Percentiles rank a stretch among this genome's conserved stretches.
phyloP scores from a whole-genome alignment of 2,329 filamentous ascomycete genomes.

The Diplodia seriata region DNA sequence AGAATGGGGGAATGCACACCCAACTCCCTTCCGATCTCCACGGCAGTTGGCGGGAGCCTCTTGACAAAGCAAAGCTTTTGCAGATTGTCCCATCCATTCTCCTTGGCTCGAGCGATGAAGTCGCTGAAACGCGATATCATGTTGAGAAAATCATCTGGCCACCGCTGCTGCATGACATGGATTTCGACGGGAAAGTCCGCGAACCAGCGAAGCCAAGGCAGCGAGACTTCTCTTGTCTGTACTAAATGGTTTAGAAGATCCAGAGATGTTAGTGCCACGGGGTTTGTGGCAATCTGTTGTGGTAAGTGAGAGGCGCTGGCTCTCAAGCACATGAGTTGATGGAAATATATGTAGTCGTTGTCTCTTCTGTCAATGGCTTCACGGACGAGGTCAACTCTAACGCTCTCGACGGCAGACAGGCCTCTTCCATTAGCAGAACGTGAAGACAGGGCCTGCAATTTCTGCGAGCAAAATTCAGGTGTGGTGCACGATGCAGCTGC shows the following conservation, averaged over 20 bases:
- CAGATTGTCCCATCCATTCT: constrained; percentile 33
- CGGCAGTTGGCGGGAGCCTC: constrained; percentile 62
- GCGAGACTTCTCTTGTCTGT: not conserved
- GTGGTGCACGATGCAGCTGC: not conserved
- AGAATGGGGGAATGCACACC: constrained; percentile 59
- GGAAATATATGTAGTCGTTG: constrained; percentile 20
- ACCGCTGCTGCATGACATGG: constrained; percentile 39
- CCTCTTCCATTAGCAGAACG: not conserved
- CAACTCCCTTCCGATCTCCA: constrained; percentile 61
- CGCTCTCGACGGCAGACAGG: constrained; percentile 2
- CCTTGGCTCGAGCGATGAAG: constrained; percentile 52
- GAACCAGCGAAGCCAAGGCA: constrained; percentile 41
- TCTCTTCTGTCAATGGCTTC: constrained; percentile 11
- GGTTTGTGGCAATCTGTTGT: not conserved
- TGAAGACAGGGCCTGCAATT: not conserved
- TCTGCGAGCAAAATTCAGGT: not conserved
- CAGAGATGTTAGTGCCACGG: not conserved
- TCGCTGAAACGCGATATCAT: constrained; percentile 45
- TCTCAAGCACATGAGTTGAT: constrained; percentile 31
- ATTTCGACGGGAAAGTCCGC: constrained; percentile 55
- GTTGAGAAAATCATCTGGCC: constrained; percentile 40
- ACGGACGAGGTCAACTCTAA: constrained; percentile 6
- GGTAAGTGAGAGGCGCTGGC: not conserved
- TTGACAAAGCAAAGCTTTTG: constrained; percentile 37
- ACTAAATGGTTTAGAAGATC: constrained; percentile 15